Conservation (phyloP, 1,284 basidiomycete genomes). For the Cutaneotrichosporon cutaneum region DNA sequence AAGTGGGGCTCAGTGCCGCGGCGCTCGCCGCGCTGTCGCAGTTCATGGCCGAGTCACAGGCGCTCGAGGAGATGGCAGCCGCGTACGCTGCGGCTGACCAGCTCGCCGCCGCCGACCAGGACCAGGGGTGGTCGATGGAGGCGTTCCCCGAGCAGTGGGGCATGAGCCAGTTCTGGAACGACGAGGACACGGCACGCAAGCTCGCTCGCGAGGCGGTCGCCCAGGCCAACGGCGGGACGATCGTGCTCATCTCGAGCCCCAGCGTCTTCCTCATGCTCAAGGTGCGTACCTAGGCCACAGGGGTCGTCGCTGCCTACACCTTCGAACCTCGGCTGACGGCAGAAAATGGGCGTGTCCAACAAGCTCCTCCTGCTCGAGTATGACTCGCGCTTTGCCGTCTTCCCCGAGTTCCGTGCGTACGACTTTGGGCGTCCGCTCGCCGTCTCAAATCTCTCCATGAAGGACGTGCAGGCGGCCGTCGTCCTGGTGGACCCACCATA, state of each 20-base stretch:
- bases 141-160: constrained; percentile 21
- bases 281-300: too few relatives aligned
- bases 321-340: background rate
- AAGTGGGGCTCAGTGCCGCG: background rate
- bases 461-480: constrained; percentile 7
- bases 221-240: constrained; percentile 13
- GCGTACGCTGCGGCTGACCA: constrained; percentile 4
- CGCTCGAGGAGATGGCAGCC: constrained; percentile 4
- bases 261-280: constrained; percentile 16
- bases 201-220: constrained; percentile 12
- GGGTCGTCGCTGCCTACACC: too few relatives aligned
- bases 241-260: constrained; percentile 15
- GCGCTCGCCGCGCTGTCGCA: background rate
- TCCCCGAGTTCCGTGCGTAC: constrained; percentile 19
- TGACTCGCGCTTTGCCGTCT: constrained; percentile 21
- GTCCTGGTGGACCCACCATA: constrained; percentile 20
- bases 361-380: constrained; percentile 20
- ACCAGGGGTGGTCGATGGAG: constrained; percentile 9
- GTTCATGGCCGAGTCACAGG: constrained; percentile 1
- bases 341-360: constrained; percentile 20
- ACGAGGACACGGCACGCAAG: constrained; percentile 9
- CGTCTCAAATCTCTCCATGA: background rate
- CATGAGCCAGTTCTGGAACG: constrained; percentile 25
- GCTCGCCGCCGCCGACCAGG: background rate
- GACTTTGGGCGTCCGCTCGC: constrained; percentile 16